A percentile compares a stretch with the other conserved stretches of the same genome.
phyloP scores from a whole-genome alignment of 2,329 filamentous ascomycete species.

The Amesomyces nigricolor region DNA sequence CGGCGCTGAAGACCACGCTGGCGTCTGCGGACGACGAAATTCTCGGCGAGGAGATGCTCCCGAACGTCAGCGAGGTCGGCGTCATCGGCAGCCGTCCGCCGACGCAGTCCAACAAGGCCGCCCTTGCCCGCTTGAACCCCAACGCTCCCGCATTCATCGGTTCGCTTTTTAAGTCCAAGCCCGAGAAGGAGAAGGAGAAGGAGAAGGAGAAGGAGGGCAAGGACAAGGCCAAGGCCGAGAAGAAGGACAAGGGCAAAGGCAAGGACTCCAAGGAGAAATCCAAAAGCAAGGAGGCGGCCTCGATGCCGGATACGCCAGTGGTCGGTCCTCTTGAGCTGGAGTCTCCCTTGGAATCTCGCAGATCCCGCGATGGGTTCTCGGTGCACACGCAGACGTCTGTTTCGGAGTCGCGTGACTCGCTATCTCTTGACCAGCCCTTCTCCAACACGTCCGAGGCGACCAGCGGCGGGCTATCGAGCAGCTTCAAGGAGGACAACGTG shows the following conservation, averaged over 20 bases:
- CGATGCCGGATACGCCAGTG: constrained; percentile 33
- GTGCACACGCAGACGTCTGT: constrained; percentile 54
- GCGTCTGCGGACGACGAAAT: constrained; percentile 62
- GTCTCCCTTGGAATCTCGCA: constrained; percentile 47
- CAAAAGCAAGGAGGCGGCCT: constrained; percentile 31
- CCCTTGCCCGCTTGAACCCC: constrained; percentile 64
- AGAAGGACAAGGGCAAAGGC: constrained; percentile 36
- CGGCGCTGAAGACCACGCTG: constrained; percentile 53
- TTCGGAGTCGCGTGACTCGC: constrained; percentile 55
- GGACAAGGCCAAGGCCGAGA: constrained; percentile 31
- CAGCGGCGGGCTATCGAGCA: constrained; percentile 40
- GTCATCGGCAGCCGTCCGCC: constrained; percentile 75
- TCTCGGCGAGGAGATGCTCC: constrained; percentile 50
- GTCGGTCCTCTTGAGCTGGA: constrained; percentile 40
- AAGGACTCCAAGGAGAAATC: constrained; percentile 36
- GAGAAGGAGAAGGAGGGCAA: constrained; percentile 37
- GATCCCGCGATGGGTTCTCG: constrained; percentile 52
- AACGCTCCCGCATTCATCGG: constrained; percentile 82
- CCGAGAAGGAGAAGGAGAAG: constrained; percentile 35
- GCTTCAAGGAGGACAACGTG: constrained; percentile 45
- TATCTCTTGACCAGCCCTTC: constrained; percentile 48
- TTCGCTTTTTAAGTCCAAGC: constrained; percentile 52
- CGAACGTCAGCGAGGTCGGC: constrained; percentile 54
- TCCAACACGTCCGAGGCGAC: constrained; percentile 54
- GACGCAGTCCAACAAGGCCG: constrained; percentile 34